These are phyloP conservation scores for Epichloe festucae DNA, from an alignment of 2,329 filamentous ascomycete species.

Conservation along the genomic window DNA sequence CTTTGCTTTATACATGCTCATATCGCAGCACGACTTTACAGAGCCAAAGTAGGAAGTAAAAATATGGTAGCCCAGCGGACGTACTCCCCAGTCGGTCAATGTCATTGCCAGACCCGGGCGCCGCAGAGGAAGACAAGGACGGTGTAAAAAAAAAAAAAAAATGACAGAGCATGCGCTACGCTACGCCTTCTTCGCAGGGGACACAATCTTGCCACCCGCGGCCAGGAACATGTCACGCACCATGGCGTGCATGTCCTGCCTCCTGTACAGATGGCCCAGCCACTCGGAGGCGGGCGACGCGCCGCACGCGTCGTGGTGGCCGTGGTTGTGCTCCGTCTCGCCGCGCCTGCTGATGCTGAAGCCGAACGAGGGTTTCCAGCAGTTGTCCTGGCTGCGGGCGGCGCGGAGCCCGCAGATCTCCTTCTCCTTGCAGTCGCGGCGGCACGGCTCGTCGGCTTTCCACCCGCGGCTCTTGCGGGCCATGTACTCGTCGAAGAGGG, in stretches of 20 bases:
- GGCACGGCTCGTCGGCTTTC: constrained; percentile 23
- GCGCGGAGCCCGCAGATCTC: constrained; percentile 39
- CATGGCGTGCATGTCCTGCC: constrained; percentile 11
- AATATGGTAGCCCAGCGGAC: no score
- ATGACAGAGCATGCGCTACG: no score
- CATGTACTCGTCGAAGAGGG: constrained; percentile 32
- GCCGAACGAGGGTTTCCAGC: constrained; percentile 23
- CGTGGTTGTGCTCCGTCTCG: constrained; percentile 1
- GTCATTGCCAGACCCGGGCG: background rate
- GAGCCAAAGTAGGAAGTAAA: no score
- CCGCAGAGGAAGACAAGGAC: background rate
- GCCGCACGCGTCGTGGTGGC: constrained; percentile 16
- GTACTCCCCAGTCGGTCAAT: background rate
- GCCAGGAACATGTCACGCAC: constrained; percentile 10
- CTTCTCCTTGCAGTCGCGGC: constrained; percentile 23
- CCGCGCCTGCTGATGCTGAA: constrained; percentile 18
- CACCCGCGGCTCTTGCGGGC: constrained; percentile 33
- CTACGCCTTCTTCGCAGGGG: background rate
- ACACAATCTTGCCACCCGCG: background rate
- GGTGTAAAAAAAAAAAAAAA: background rate
- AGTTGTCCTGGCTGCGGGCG: constrained; percentile 37
- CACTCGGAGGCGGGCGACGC: constrained; percentile 13
- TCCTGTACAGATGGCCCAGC: constrained; percentile 11
- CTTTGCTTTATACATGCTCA: no score
- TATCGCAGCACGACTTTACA: no score